A percentile compares a stretch with the other conserved stretches of the same genome.
Conservation (phyloP, 805 yeast genomes). For the Barnettozyma sp. region DNA sequence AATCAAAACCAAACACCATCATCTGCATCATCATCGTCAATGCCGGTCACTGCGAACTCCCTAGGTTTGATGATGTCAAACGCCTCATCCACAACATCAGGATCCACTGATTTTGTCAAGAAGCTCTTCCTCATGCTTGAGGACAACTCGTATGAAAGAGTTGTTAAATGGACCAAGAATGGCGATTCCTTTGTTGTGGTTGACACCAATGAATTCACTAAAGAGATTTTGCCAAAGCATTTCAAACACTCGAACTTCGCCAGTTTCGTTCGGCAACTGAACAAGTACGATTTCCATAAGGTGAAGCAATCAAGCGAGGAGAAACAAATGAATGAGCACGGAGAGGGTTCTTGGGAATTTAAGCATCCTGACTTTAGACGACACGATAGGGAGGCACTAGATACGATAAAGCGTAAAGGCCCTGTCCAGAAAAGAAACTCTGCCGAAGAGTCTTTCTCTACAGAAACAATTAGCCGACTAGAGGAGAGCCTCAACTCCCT, state of each 20-base stretch:
- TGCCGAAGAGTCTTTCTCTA: constrained; percentile 18
- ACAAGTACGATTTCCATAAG: constrained; percentile 96
- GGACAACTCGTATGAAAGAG: constrained; percentile 62
- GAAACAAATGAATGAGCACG: constrained; percentile 46
- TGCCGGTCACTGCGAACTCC: constrained; percentile 6
- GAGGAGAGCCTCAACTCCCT: constrained; percentile 16
- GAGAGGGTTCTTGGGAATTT: constrained; percentile 90
- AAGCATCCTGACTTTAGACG: constrained; percentile 81
- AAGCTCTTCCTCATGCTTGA: constrained; percentile 80
- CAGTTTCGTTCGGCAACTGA: constrained; percentile 88
- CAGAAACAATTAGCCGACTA: constrained; percentile 13
- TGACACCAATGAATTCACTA: constrained; percentile 87
- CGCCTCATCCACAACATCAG: constrained; percentile 27
- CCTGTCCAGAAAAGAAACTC: constrained; percentile 46
- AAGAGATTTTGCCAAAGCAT: constrained; percentile 81
- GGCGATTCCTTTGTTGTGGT: constrained; percentile 86
- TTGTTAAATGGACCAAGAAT: constrained; percentile 79
- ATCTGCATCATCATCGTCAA: no score
- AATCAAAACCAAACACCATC: no score
- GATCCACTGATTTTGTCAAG: constrained; percentile 74
- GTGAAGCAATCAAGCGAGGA: constrained; percentile 70
- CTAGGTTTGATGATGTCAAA: constrained; percentile 20
- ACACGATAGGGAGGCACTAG: constrained; percentile 72
- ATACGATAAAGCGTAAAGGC: constrained; percentile 79
- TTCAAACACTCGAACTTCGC: constrained; percentile 95